Percentiles rank a stretch among this genome's conserved stretches.
These are phyloP conservation scores for Yarrowia keelungensis DNA, from an alignment of 805 yeast species.

Conservation along the genomic window DNA sequence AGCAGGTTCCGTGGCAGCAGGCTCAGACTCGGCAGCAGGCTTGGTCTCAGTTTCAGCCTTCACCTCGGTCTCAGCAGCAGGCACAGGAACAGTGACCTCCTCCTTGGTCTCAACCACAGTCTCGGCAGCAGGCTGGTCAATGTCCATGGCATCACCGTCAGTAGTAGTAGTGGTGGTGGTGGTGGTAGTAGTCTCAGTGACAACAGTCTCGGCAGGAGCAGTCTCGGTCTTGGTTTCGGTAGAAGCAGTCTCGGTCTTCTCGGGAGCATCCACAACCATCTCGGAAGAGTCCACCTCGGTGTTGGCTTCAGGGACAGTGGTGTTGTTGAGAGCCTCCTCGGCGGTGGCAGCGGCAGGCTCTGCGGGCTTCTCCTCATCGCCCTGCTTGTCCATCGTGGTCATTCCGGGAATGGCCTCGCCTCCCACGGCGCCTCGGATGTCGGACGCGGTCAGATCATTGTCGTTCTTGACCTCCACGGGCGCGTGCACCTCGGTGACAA, in stretches of 20 bases:
- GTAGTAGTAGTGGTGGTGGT: neutral
- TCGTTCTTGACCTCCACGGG: conserved; percentile 42
- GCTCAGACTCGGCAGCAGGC: conserved; percentile 7
- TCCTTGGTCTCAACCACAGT: conserved; percentile 18
- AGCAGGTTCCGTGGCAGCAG: neutral
- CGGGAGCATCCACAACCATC: conserved; percentile 22
- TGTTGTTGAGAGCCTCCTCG: conserved; percentile 39
- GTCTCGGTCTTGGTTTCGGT: neutral
- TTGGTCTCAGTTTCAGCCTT: neutral
- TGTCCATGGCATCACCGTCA: conserved; percentile 12
- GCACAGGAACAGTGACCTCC: neutral
- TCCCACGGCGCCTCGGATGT: conserved; percentile 64
- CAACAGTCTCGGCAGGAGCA: neutral
- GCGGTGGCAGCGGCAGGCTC: conserved; percentile 39
- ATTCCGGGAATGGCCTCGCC: conserved; percentile 58
- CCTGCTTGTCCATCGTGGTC: conserved; percentile 43
- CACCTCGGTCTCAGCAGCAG: neutral
- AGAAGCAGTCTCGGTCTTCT: too few relatives aligned
- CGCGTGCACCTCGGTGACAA: conserved; percentile 47
- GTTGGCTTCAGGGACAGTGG: conserved; percentile 2
- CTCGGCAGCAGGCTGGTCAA: conserved; percentile 9
- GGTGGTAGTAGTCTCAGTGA: neutral
- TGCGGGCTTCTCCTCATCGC: conserved; percentile 36
- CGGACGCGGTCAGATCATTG: conserved; percentile 54
- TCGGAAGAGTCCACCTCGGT: conserved; percentile 8